phyloP scores from a whole-genome alignment of 2,329 filamentous ascomycete genomes.

The Teratosphaeria zuluensis region DNA sequence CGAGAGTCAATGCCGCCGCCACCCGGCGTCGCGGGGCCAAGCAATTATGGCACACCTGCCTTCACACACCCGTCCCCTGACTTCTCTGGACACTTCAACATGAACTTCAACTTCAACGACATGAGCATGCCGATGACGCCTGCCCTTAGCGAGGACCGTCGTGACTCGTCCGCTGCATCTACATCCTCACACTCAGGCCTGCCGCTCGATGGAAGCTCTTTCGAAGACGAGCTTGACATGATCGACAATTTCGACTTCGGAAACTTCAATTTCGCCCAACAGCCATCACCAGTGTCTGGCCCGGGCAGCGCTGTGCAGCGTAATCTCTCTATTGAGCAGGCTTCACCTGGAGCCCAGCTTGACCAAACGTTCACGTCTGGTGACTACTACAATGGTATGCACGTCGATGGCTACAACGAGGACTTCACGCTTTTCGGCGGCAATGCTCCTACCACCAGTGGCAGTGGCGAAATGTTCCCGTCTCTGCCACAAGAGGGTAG shows the following conservation, averaged over 20 bases:
- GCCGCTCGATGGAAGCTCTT: slow-evolving; percentile 29
- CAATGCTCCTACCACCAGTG: slow-evolving; percentile 10
- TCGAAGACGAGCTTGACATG: slow-evolving; percentile 26
- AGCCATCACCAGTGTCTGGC: slow-evolving; percentile 17
- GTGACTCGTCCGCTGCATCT: slow-evolving; percentile 12
- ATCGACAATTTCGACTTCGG: slow-evolving; percentile 50
- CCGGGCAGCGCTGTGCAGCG: slow-evolving; percentile 6
- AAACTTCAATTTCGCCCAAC: slow-evolving; percentile 26
- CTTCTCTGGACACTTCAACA: slow-evolving; percentile 27
- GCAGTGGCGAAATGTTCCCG: slow-evolving; percentile 22
- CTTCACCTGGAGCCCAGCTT: slow-evolving; percentile 64
- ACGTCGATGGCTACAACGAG: slow-evolving; percentile 33
- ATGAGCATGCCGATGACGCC: slow-evolving; percentile 19
- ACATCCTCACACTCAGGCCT: slow-evolving; percentile 31
- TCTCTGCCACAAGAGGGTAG: slow-evolving; percentile 12
- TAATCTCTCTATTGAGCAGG: slow-evolving; percentile 32
- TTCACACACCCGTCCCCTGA: slow-evolving; percentile 22
- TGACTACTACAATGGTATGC: slow-evolving; percentile 41
- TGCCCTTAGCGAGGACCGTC: slow-evolving; percentile 25
- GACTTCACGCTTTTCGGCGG: slow-evolving; percentile 53
- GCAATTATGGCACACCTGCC: slow-evolving; percentile 18
- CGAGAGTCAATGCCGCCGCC: slow-evolving; percentile 22
- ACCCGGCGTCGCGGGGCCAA: slow-evolving; percentile 21
- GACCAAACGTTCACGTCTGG: slow-evolving; percentile 39
- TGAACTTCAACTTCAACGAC: slow-evolving; percentile 25